Evolutionary conservation across 306 rosid genomes (phyloP).

Genomic region (Pachyrhizus erosus): DNA sequence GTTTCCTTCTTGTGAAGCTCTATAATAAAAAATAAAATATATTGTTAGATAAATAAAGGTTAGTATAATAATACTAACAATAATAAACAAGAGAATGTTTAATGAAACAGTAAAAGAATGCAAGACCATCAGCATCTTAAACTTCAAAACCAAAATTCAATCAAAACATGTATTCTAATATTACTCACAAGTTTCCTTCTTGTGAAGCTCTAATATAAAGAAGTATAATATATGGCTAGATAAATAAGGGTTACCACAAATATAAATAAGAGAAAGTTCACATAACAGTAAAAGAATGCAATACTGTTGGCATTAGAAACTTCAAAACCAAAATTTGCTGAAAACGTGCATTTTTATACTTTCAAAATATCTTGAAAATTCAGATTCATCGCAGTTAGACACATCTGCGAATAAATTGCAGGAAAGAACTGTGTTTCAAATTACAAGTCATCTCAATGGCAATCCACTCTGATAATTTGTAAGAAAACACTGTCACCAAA

Average conservation of each 20-base stretch:
- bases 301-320: neutral
- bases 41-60: neutral
- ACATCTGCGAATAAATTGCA: too few species aligned
- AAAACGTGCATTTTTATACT: neutral
- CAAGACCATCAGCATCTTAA: neutral
- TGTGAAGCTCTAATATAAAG: conserved; percentile 69
- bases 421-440: neutral
- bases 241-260: neutral
- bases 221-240: neutral
- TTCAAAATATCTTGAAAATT: neutral
- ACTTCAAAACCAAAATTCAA: neutral
- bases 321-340: neutral
- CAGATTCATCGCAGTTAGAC: neutral
- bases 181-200: conserved; percentile 80
- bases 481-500: neutral
- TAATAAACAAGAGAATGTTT: neutral
- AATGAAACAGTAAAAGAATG: neutral
- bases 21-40: neutral
- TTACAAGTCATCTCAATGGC: neutral
- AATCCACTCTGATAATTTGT: neutral
- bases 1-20: conserved; percentile 96
- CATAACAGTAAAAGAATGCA: neutral
- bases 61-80: neutral
- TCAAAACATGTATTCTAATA: neutral
- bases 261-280: neutral